Evolutionary conservation across 2,329 filamentous ascomycete species (phyloP), one percentile per base, ranked within the genome.

Genomic region (Didymella segeticola): DNA sequence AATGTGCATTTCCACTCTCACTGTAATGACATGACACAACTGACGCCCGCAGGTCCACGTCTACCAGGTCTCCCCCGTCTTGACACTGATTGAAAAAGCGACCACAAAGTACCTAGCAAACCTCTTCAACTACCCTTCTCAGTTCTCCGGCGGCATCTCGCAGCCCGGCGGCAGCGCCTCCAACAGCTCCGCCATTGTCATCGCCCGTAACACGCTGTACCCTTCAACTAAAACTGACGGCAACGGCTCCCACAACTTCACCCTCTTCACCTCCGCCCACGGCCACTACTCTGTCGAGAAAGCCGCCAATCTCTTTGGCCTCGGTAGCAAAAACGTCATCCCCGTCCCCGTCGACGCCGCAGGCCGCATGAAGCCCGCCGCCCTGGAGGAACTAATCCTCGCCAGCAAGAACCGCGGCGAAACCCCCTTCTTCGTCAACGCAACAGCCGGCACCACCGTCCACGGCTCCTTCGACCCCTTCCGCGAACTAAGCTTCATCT

Each of bases 281-380:
- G 93, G 93, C 0, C 95, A 98, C 80, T 99, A 98, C 79, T 93
- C 88, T 5, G 85, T 98, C 22, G 91, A 96, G 68, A 98, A 98
- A 78, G 93, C 92, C 2, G 93, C 93, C n/a, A 89, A 93, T 70
- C 89, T 93, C 69, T 89, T 89, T 65, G 95, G 95, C 0, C 83
- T 99, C 30, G 95, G 95, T 9, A 87, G 85, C 23, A 79, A 81
- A 17, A 86, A 86, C 58, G 92, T 96, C 22, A 86, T 89, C 74
- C 70, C 82, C 22, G 89, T 98, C 0, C 83, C 89, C 4, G 86
- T 96, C 19, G 91, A 97, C 71, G 72, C 75, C 0, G 66, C 78
- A 10, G 93, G 93, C 1, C 80, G 85, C 43, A 96, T 98, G 87
- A 80, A 85, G 22, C 81, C 89, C 0, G 69, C 78, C 0, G 84